Percentiles rank a stretch among this genome's conserved stretches.
Evolutionary conservation across 2,329 filamentous ascomycete species (phyloP).

Genomic region (Harringtonia aguacate): DNA sequence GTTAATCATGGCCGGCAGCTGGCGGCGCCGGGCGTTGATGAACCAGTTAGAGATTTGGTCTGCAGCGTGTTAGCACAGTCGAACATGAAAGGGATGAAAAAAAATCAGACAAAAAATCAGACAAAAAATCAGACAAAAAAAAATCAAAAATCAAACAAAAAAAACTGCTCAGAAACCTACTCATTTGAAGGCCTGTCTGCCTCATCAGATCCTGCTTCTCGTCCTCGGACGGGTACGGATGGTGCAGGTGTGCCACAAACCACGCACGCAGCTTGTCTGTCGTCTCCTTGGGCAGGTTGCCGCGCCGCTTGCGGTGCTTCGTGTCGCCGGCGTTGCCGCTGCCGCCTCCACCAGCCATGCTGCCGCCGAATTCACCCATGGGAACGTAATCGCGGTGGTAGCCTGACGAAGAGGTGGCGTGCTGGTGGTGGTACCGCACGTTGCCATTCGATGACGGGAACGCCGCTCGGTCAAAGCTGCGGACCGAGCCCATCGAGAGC

Average conservation of each 20-base stretch:
- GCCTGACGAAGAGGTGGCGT: neutral
- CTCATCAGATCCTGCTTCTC: constrained; percentile 76
- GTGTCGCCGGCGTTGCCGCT: constrained; percentile 28
- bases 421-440: neutral
- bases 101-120: neutral
- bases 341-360: neutral
- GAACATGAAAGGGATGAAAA: neutral
- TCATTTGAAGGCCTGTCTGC: constrained; percentile 68
- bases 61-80: too few relatives aligned
- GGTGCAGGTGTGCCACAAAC: constrained; percentile 67
- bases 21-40: constrained; percentile 63
- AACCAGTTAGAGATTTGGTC: constrained; percentile 73
- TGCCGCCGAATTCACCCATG: constrained; percentile 23
- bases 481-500: constrained; percentile 31
- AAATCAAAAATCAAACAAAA: constrained; percentile 3
- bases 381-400: constrained; percentile 33
- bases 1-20: constrained; percentile 49
- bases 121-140: constrained; percentile 2
- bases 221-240: constrained; percentile 81
- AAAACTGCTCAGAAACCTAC: constrained; percentile 34
- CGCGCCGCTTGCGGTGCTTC: constrained; percentile 55
- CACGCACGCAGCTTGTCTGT: constrained; percentile 72
- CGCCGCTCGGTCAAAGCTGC: constrained; percentile 30
- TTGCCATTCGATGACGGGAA: constrained; percentile 22
- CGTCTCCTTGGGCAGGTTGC: constrained; percentile 83